These are phyloP conservation scores for Pleurotus tuber-regium DNA, from an alignment of 768 basidiomycete genomes.

Conservation along the genomic window DNA sequence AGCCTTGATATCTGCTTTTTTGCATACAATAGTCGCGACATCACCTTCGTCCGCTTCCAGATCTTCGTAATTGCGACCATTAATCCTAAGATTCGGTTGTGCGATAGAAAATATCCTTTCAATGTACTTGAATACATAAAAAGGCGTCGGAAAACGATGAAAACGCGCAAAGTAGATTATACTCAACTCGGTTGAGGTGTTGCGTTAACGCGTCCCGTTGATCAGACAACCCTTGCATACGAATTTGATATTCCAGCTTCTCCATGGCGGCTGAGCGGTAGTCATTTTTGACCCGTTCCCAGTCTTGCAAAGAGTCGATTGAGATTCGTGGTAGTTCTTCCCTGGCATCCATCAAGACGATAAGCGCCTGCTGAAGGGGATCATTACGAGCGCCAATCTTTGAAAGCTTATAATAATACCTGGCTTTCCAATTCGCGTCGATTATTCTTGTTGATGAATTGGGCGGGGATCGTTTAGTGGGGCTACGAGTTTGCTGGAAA, in stretches of 20 bases:
- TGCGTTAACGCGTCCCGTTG: slow-evolving; percentile 48
- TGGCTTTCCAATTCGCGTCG: no score
- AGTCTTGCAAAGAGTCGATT: slow-evolving; percentile 64
- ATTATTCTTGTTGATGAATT: no score
- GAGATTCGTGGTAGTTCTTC: slow-evolving; percentile 52
- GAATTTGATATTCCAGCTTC: slow-evolving; percentile 46
- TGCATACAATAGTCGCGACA: slow-evolving; percentile 5
- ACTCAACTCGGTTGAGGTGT: slow-evolving; percentile 49
- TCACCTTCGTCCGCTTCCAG: slow-evolving; percentile 56
- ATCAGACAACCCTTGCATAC: slow-evolving; percentile 31
- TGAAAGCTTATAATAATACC: no score
- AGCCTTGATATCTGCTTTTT: not conserved
- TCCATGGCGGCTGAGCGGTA: slow-evolving; percentile 44
- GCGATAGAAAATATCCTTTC: slow-evolving; percentile 61
- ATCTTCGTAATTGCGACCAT: slow-evolving; percentile 74
- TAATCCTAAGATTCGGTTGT: slow-evolving; percentile 73
- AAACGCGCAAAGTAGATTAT: not conserved
- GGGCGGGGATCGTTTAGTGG: no score
- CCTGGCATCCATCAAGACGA: slow-evolving; percentile 37
- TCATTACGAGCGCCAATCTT: no score
- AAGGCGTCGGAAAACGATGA: slow-evolving; percentile 6
- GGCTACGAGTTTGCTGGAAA: no score
- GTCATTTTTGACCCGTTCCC: slow-evolving; percentile 58
- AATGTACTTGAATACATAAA: slow-evolving; percentile 43
- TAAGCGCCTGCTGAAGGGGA: no score